Percentiles rank a stretch among this genome's conserved stretches.
These are phyloP conservation scores for Peziza echinospora DNA, from an alignment of 495 filamentous ascomycete species.

Conservation along the genomic window DNA sequence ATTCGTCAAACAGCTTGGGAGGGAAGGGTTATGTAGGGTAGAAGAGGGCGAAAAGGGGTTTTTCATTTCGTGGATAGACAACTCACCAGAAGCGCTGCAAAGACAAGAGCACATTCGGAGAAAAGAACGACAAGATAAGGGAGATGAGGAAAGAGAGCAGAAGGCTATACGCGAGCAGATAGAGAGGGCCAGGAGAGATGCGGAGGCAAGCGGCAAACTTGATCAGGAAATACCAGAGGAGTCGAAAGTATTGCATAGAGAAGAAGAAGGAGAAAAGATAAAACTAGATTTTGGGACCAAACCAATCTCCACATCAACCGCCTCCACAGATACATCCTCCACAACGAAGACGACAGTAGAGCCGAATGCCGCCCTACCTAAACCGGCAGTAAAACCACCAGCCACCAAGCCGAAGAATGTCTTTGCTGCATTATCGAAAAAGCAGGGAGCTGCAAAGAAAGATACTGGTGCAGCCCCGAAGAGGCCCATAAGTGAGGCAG, in stretches of 20 bases:
- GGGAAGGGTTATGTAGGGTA: conserved; percentile 65
- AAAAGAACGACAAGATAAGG: conserved; percentile 68
- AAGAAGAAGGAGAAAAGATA: conserved; percentile 60
- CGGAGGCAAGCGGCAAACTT: conserved; percentile 25
- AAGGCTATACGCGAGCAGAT: conserved; percentile 60
- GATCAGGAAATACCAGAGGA: conserved; percentile 28
- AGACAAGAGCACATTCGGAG: conserved; percentile 57
- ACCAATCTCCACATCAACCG: background rate
- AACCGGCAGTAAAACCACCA: conserved; percentile 37
- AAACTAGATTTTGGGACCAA: conserved; percentile 45
- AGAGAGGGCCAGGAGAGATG: conserved; percentile 39
- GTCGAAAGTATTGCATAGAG: conserved; percentile 24
- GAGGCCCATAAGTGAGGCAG: conserved; percentile 68
- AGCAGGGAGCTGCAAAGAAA: conserved; percentile 31
- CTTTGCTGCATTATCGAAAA: conserved; percentile 35
- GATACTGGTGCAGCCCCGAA: conserved; percentile 39
- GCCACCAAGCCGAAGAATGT: conserved; percentile 53
- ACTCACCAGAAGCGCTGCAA: conserved; percentile 59
- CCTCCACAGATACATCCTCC: conserved; percentile 11
- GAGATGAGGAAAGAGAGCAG: conserved; percentile 77
- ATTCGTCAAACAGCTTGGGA: conserved; percentile 63
- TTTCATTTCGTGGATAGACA: conserved; percentile 76
- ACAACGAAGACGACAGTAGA: conserved; percentile 10
- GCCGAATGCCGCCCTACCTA: conserved; percentile 16
- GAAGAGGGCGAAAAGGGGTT: conserved; percentile 80